phyloP scores from a whole-genome alignment of 1,284 basidiomycete genomes.

The Cryptococcus sp. region DNA sequence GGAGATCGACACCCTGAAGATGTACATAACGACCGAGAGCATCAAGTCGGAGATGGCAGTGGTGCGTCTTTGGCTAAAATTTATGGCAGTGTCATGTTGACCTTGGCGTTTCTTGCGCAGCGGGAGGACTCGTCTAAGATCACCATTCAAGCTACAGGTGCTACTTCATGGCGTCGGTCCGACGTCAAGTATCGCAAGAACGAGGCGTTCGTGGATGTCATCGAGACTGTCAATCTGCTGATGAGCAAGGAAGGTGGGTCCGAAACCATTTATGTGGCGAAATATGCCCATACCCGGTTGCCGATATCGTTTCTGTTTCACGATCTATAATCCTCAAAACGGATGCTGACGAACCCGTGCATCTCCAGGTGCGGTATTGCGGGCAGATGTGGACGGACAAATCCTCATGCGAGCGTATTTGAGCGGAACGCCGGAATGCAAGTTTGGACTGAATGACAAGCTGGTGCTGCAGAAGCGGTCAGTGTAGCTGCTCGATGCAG shows the following conservation, averaged over 20 bases:
- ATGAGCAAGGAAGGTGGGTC: conserved; percentile 89
- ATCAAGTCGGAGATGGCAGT: conserved; percentile 79
- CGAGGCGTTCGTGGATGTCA: conserved; percentile 96
- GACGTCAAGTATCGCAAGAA: conserved; percentile 99
- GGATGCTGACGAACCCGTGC: no score
- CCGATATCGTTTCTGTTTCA: neutral
- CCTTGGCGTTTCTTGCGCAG: conserved; percentile 52
- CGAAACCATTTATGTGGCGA: neutral
- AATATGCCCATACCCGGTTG: neutral
- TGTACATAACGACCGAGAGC: conserved; percentile 97
- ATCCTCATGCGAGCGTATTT: conserved; percentile 98
- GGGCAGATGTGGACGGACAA: conserved; percentile 98
- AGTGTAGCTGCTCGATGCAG: conserved; percentile 8
- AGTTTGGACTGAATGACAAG: conserved; percentile 98
- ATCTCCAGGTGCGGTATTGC: conserved; percentile 72
- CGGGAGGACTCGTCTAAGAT: conserved; percentile 93
- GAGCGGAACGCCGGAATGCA: conserved; percentile 91
- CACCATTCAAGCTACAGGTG: conserved; percentile 91
- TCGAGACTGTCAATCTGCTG: conserved; percentile 92
- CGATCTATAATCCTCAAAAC: neutral
- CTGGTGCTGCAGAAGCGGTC: conserved; percentile 85
- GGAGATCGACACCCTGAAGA: conserved; percentile 95
- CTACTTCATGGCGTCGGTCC: conserved; percentile 86
- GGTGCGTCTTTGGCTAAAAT: conserved; percentile 57
- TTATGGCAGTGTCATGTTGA: conserved; percentile 6